Base-by-base conservation (phyloP, 129 eudicot genomes). In the Helianthus tuberosus region DNA sequence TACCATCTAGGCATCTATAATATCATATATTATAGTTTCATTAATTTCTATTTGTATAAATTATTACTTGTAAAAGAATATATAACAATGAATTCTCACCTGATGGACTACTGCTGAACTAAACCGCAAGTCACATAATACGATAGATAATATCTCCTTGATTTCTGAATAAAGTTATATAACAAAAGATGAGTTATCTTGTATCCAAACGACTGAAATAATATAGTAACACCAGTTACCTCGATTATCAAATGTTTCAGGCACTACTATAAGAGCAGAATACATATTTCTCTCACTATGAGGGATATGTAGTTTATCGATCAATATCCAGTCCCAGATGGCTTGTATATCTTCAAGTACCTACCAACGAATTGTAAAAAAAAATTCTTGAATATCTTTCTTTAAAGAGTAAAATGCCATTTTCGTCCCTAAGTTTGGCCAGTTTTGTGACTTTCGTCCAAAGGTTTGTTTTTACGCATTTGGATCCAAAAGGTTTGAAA, bases 271-370 rank as follows among this genome's bases (percentile, higher is more conserved):
- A 69, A 95, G 69, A 76, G 90, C 96, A 38, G 97, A 91, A 84
- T 83, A 91, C 87, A 77, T 78, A 74, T 73, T 74, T 81, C 99
- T 91, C 68, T 89, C 82, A 80, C 82, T 84, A 11, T 64, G 89
- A 38, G 88, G 89, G 69, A 95, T 88, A 74, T 84, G 86, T 79
- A 91, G 82, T 55, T 91, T 91, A 75, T 91, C 94, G 60, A 81
- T 73, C 80, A 95, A 80, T 68, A 95, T 80, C 99, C 99, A 95
- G 53, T 95, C 99, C 99, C 99, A 95, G 63, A 95, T 95, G 63
- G 94, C 87, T 81, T 83, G 87, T 74, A 95, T 61, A 78, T 95
- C 99, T 84, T 95, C 99, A 53, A 91, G 79, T 52, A 95, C 97
- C 99, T 95, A 68, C 64, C 63, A 69, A 78, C 48, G 16, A 38